A percentile compares a stretch with the other conserved stretches of the same genome.
phyloP scores from a whole-genome alignment of 164 flowering plant genomes.

The Sedum album region DNA sequence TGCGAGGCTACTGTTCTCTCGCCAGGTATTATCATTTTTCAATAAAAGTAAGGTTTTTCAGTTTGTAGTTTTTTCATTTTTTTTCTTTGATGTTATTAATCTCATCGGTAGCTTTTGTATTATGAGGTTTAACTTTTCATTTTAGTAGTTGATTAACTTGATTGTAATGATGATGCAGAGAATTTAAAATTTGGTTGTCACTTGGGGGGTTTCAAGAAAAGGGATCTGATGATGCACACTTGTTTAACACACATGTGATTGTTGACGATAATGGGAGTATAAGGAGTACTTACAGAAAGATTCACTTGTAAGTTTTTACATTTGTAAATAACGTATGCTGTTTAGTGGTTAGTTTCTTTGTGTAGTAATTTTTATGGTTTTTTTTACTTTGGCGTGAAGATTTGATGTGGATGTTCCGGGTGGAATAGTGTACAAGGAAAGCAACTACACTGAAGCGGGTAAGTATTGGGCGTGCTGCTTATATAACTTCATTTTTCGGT shows the following conservation, averaged over 20 bases:
- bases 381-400: slow-evolving; percentile 29
- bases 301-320: slow-evolving; percentile 55
- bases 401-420: slow-evolving; percentile 97
- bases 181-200: slow-evolving; percentile 82
- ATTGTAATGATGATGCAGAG: slow-evolving; percentile 32
- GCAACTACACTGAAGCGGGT: slow-evolving; percentile 82
- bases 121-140: background rate
- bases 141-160: slow-evolving; percentile 4
- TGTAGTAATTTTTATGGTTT: background rate
- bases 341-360: background rate
- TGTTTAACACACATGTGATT: slow-evolving; percentile 75
- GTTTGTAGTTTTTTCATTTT: no score
- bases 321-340: background rate
- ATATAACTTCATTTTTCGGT: background rate
- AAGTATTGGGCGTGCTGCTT: background rate
- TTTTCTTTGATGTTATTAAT: background rate
- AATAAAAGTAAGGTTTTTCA: no score
- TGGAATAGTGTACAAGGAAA: slow-evolving; percentile 76
- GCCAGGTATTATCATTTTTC: slow-evolving; percentile 46
- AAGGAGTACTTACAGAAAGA: slow-evolving; percentile 65
- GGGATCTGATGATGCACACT: slow-evolving; percentile 62
- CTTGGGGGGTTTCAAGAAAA: slow-evolving; percentile 95
- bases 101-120: background rate
- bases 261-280: slow-evolving; percentile 73
- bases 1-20: slow-evolving; percentile 72